Conservation (phyloP, 176 grass and related monocot species). For the Avena atlantica region DNA sequence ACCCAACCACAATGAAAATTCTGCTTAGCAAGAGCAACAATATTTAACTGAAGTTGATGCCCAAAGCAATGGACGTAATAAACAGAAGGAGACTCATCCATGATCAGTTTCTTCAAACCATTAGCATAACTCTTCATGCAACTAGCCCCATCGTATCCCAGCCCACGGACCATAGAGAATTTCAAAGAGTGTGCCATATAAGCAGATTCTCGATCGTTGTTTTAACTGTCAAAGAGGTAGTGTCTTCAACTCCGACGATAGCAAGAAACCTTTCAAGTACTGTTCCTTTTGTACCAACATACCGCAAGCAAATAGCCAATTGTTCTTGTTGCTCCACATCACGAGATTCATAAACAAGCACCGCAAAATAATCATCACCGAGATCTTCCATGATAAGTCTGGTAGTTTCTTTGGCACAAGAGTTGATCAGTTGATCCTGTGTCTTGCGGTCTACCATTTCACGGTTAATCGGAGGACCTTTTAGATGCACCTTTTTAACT, state of each 20-base stretch:
- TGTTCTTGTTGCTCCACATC: conserved; percentile 1
- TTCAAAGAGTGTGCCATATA: background rate
- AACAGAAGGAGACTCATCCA: conserved; percentile 5
- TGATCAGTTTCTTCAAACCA: conserved; percentile 12
- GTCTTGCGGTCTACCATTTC: conserved; percentile 9
- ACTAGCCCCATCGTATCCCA: conserved; percentile 19
- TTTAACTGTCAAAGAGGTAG: conserved; percentile 13
- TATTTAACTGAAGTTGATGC: conserved; percentile 19
- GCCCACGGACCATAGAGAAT: conserved; percentile 9
- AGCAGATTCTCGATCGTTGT: background rate
- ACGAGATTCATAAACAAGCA: conserved; percentile 22
- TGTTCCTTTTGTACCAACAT: background rate
- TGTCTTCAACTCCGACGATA: conserved; percentile 28
- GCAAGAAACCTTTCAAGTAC: conserved; percentile 1
- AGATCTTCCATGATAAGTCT: conserved; percentile 19
- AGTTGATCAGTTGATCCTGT: background rate
- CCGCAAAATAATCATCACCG: conserved; percentile 11
- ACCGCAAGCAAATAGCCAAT: conserved; percentile 15
- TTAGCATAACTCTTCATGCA: conserved; percentile 17
- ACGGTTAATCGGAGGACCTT: background rate
- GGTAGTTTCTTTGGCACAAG: conserved; percentile 2
- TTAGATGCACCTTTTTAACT: background rate
- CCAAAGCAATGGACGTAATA: conserved; percentile 19
- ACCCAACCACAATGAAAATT: conserved; percentile 5
- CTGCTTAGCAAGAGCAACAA: conserved; percentile 19